These are phyloP conservation scores for Aureobasidium sp. DNA, from an alignment of 2,329 filamentous ascomycete species.

Conservation along the genomic window DNA sequence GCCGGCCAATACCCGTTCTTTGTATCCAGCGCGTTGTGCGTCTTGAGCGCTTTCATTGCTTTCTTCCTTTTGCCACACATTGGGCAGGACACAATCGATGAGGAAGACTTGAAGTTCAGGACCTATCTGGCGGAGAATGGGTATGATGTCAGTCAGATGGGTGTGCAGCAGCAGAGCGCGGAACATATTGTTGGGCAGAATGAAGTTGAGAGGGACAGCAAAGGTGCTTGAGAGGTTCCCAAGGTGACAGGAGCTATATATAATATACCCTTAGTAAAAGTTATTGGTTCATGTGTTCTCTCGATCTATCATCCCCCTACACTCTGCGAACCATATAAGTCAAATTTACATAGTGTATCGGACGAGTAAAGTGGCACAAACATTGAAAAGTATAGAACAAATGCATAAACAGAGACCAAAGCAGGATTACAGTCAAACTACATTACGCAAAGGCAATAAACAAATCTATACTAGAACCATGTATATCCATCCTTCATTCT, in stretches of 20 bases:
- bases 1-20: slow-evolving; percentile 81
- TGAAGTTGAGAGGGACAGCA: neutral
- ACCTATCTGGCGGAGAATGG: slow-evolving; percentile 65
- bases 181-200: slow-evolving; percentile 14
- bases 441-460: neutral
- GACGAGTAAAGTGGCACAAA: too few relatives aligned
- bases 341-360: too few relatives aligned
- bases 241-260: neutral
- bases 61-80: slow-evolving; percentile 68
- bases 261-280: neutral
- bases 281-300: neutral
- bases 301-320: neutral
- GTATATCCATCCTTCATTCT: neutral
- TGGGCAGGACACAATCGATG: slow-evolving; percentile 72
- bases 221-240: too few relatives aligned
- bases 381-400: too few relatives aligned
- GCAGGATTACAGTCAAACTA: neutral
- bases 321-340: too few relatives aligned
- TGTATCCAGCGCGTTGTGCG: slow-evolving; percentile 67
- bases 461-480: neutral
- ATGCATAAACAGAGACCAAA: too few relatives aligned
- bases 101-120: slow-evolving; percentile 70
- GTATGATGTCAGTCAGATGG: slow-evolving; percentile 54
- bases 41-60: slow-evolving; percentile 64
- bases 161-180: slow-evolving; percentile 16